A percentile compares a stretch with the other conserved stretches of the same genome.
phyloP scores from a whole-genome alignment of 176 grass and related monocot species.

The Carex parvula region DNA sequence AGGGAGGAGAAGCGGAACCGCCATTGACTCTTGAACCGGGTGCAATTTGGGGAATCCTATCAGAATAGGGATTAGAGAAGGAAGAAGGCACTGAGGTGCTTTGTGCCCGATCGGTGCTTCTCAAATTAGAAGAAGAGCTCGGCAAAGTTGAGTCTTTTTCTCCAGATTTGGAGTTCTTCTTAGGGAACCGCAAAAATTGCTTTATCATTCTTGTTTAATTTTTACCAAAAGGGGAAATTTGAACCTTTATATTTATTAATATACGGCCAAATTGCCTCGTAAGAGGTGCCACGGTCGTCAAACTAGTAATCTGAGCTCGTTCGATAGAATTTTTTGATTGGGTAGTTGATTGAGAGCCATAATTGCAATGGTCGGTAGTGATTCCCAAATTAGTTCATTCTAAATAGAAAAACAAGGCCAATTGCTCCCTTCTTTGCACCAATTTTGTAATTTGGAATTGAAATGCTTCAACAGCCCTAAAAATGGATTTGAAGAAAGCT shows the following conservation, averaged over 20 bases:
- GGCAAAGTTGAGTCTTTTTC: slow-evolving; percentile 51
- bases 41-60: slow-evolving; percentile 32
- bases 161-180: slow-evolving; percentile 59
- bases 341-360: neutral
- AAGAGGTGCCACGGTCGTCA: neutral
- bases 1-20: neutral
- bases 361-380: slow-evolving; percentile 9
- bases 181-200: slow-evolving; percentile 65
- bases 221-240: slow-evolving; percentile 1
- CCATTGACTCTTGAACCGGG: slow-evolving; percentile 39
- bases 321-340: neutral
- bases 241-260: neutral
- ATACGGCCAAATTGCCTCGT: neutral
- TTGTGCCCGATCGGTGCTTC: slow-evolving; percentile 36
- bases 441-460: slow-evolving; percentile 7
- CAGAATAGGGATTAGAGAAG: slow-evolving; percentile 53
- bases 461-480: slow-evolving; percentile 6
- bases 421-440: neutral
- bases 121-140: slow-evolving; percentile 32
- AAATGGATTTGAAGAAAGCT: neutral
- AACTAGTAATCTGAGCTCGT: neutral
- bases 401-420: neutral
- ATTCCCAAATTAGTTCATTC: slow-evolving; percentile 14
- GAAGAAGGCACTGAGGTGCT: slow-evolving; percentile 32
- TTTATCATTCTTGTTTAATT: slow-evolving; percentile 58